phyloP scores from a whole-genome alignment of 176 grass and related monocot species.

The Carex cristatella region DNA sequence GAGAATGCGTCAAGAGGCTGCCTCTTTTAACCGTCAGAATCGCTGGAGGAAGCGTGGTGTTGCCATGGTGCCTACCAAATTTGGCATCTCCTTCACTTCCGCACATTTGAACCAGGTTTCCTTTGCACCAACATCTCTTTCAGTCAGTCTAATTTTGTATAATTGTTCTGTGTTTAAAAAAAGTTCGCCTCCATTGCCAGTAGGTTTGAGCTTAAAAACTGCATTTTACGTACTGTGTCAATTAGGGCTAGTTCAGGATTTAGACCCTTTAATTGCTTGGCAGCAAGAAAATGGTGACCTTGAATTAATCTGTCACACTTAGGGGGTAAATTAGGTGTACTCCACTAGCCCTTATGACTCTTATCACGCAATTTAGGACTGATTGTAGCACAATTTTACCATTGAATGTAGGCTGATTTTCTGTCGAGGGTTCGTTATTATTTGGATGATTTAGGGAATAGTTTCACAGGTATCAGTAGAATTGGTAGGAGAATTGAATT shows the following conservation, averaged over 20 bases:
- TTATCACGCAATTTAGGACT: background rate
- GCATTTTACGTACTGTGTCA: background rate
- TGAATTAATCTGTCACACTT: background rate
- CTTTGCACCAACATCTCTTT: background rate
- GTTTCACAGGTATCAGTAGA: background rate
- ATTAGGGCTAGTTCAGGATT: background rate
- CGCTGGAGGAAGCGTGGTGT: constrained; percentile 89
- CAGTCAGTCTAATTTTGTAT: background rate
- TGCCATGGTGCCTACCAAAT: constrained; percentile 89
- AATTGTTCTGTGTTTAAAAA: background rate
- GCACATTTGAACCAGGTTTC: constrained; percentile 90
- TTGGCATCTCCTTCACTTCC: constrained; percentile 85
- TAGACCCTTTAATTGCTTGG: background rate
- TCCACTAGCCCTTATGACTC: background rate
- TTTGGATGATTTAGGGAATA: background rate
- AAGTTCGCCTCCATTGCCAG: background rate
- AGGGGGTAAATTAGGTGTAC: background rate
- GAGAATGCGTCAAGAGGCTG: constrained; percentile 38
- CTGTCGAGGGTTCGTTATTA: background rate
- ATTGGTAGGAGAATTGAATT: background rate
- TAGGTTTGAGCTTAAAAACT: background rate
- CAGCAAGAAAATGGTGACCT: background rate
- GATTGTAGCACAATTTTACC: background rate
- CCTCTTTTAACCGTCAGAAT: constrained; percentile 55
- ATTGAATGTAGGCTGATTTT: background rate